These are phyloP conservation scores for Aspergillus brunneoviolaceus DNA, from an alignment of 2,329 filamentous ascomycete species.

Conservation along the genomic window DNA sequence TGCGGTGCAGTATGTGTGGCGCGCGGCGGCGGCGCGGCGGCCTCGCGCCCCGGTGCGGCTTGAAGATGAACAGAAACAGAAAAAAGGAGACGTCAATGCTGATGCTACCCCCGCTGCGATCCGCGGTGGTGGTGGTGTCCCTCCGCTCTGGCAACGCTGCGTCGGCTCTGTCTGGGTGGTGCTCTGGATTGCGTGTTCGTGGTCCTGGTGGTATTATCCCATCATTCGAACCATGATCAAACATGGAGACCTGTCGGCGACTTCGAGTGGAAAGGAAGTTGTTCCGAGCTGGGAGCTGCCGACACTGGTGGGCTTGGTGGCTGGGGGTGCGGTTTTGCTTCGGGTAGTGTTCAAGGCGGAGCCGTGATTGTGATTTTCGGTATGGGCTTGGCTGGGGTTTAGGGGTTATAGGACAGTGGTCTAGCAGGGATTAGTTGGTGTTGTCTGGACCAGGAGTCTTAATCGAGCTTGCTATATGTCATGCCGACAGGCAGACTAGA, in stretches of 20 bases:
- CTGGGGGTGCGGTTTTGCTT: background rate
- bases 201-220: conserved; percentile 4
- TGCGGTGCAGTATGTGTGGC: conserved; percentile 22
- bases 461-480: too few relatives aligned
- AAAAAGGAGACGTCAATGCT: background rate
- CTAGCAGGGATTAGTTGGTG: too few relatives aligned
- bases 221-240: background rate
- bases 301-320: background rate
- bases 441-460: too few relatives aligned
- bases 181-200: background rate
- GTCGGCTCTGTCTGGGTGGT: conserved; percentile 3
- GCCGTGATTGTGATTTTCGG: background rate
- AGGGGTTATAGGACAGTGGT: too few relatives aligned
- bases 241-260: background rate
- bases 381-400: too few relatives aligned
- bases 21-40: too few relatives aligned
- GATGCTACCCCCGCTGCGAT: background rate
- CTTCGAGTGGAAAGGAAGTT: background rate
- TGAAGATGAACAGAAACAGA: too few relatives aligned
- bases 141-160: background rate
- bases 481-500: too few relatives aligned
- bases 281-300: background rate
- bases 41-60: too few relatives aligned
- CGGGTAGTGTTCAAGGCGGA: background rate
- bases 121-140: too few relatives aligned